These are phyloP conservation scores for Barnettozyma sucrosica DNA, from an alignment of 805 yeast species.

Conservation along the genomic window DNA sequence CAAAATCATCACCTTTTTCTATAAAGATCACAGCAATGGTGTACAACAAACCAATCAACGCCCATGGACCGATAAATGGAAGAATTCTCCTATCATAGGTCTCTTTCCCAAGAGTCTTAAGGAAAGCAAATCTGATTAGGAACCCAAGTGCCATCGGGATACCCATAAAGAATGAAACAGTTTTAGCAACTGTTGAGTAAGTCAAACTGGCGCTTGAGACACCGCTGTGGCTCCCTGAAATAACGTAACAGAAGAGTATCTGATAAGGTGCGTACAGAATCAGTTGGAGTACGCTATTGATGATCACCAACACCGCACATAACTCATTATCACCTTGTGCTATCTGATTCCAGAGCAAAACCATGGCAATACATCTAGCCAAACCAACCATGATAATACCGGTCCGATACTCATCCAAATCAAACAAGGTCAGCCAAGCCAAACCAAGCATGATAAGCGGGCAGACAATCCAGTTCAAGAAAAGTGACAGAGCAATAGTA, in stretches of 20 bases:
- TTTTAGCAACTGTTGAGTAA: slow-evolving; percentile 39
- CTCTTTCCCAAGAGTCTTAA: slow-evolving; percentile 27
- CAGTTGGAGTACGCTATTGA: slow-evolving; percentile 47
- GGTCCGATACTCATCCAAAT: slow-evolving; percentile 41
- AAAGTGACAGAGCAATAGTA: slow-evolving; percentile 26
- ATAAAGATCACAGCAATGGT: slow-evolving; percentile 48
- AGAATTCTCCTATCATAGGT: slow-evolving; percentile 32
- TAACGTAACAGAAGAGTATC: slow-evolving; percentile 39
- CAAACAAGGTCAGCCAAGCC: slow-evolving; percentile 46
- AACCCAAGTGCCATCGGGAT: slow-evolving; percentile 45
- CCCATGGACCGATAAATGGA: slow-evolving; percentile 42
- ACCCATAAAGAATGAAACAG: slow-evolving; percentile 50
- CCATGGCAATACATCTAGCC: slow-evolving; percentile 62
- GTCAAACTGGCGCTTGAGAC: slow-evolving; percentile 13
- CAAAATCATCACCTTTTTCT: slow-evolving; percentile 41
- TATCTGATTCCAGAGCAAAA: slow-evolving; percentile 49
- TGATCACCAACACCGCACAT: slow-evolving; percentile 47
- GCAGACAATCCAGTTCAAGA: slow-evolving; percentile 50
- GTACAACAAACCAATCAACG: slow-evolving; percentile 46
- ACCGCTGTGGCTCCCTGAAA: slow-evolving; percentile 4
- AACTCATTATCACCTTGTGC: slow-evolving; percentile 46
- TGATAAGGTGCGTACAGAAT: slow-evolving; percentile 48
- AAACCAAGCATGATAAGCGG: slow-evolving; percentile 53
- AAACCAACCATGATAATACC: slow-evolving; percentile 57
- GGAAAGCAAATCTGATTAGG: slow-evolving; percentile 31